Base-by-base conservation (phyloP, 1,284 basidiomycete genomes). In the Fistulinella cinereoalba region DNA sequence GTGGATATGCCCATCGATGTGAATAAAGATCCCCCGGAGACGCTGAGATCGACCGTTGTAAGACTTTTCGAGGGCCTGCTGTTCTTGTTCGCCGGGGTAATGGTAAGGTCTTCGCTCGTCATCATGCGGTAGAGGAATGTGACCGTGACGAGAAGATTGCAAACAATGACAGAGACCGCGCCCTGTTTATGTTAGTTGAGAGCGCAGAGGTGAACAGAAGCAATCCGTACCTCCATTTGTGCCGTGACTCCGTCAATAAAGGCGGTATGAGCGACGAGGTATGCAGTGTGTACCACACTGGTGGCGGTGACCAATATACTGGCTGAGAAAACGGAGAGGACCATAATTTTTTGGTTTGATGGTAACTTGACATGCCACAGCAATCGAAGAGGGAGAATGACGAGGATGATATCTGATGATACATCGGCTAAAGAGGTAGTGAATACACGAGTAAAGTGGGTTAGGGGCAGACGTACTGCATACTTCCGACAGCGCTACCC, bases 91-190 rank as follows among this genome's bases (percentile, higher is more conserved):
- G 39, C 3, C 3, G 39, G 15, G 4, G 37, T 33, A 1, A 38
- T 36, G 21, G 46, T 37, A 41, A 56, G 41, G 23, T 57, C 53
- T 29, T 18, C 3, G 16, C 47, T 44, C 19, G 42, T 32, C 3
- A 25, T 25, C 6, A 53, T 29, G n/a, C 61, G 51, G 43, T 55
- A 57, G 31, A 65, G 1, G 22, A 63, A 65, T 3, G 62, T 53
- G 19, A 61, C 55, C 23, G 61, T 8, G 33, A 64, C 64, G 37
- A 64, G 62, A n/a, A 64, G 60, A 22, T n/a, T n/a, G n/a, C n/a
- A n/a, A n/a, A n/a, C n/a, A n/a, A n/a, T n/a, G n/a, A n/a, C n/a
- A n/a, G n/a, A 63, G 19, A 62, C 21, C 0, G 57, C 50, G 2
- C 39, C 37, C 63, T 62, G 27, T 41, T 19, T 31, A 24, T 19